A percentile compares a stretch with the other conserved stretches of the same genome.
phyloP scores from a whole-genome alignment of 2,329 filamentous ascomycete species.

The Penicillium hesseltinei region DNA sequence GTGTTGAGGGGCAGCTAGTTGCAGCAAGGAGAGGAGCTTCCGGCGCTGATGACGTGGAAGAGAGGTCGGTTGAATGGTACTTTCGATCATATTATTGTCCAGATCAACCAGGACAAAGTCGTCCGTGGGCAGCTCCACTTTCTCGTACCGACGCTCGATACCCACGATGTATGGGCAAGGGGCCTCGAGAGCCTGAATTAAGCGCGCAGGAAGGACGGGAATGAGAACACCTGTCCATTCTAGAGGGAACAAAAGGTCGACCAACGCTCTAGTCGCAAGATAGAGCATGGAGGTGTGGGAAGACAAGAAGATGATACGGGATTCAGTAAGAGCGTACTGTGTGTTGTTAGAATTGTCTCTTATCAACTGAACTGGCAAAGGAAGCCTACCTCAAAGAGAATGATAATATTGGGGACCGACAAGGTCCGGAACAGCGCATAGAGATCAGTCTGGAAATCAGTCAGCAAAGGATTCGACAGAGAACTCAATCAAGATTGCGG shows the following conservation, averaged over 20 bases:
- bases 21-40: conserved; percentile 83
- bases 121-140: conserved; percentile 72
- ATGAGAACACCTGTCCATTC: conserved; percentile 95
- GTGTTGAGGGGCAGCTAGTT: conserved; percentile 86
- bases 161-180: conserved; percentile 97
- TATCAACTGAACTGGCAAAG: not conserved
- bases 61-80: conserved; percentile 71
- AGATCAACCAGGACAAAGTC: conserved; percentile 95
- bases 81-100: conserved; percentile 85
- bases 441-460: conserved; percentile 63
- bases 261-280: conserved; percentile 82
- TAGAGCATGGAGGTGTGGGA: conserved; percentile 97
- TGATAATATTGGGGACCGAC: conserved; percentile 87
- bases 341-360: not conserved
- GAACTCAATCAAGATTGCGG: not conserved
- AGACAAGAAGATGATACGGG: conserved; percentile 91
- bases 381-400: conserved; percentile 68
- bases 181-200: conserved; percentile 87
- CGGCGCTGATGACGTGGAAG: conserved; percentile 85
- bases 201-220: conserved; percentile 79
- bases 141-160: conserved; percentile 79
- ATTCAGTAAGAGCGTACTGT: conserved; percentile 80
- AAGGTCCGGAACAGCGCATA: conserved; percentile 89
- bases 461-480: conserved; percentile 11
- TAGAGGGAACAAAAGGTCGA: conserved; percentile 81